Evolutionary conservation across 306 rosid genomes (phyloP).

Genomic region (Erythrophleum fordii): DNA sequence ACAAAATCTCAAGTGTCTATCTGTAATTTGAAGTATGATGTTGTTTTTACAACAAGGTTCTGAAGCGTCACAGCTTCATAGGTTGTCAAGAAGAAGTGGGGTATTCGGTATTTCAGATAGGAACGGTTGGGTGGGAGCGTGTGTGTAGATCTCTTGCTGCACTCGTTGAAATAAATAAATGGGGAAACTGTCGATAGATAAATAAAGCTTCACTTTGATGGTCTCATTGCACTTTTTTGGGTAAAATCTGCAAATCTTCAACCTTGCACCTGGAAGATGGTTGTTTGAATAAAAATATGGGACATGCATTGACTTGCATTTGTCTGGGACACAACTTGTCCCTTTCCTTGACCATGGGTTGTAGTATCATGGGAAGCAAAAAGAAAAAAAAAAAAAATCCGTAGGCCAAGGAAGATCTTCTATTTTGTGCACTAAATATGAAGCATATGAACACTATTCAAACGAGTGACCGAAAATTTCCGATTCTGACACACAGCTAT

Average conservation of each 20-base stretch:
- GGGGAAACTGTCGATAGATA: not conserved
- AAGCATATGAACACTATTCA: not conserved
- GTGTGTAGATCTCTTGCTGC: not conserved
- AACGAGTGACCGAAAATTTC: not conserved
- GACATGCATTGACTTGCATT: not conserved
- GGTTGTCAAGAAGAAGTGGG: conserved; percentile 23
- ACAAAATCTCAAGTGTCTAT: not conserved
- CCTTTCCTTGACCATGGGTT: not conserved
- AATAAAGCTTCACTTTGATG: not conserved
- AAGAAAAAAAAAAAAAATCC: too few relatives aligned
- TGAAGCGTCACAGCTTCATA: not conserved
- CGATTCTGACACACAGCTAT: not conserved
- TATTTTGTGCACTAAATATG: not conserved
- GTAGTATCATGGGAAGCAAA: not conserved
- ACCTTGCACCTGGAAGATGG: not conserved
- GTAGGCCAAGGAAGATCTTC: not conserved
- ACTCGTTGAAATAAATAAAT: not conserved
- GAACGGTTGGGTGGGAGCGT: not conserved
- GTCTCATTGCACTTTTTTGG: not conserved
- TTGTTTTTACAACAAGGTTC: not conserved
- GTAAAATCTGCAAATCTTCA: not conserved
- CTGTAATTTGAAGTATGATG: not conserved
- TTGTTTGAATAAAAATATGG: not conserved
- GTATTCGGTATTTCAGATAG: not conserved
- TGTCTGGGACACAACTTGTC: not conserved